Evolutionary conservation across 768 basidiomycete species (phyloP).

Genomic region (Tubosaeta sp.): DNA sequence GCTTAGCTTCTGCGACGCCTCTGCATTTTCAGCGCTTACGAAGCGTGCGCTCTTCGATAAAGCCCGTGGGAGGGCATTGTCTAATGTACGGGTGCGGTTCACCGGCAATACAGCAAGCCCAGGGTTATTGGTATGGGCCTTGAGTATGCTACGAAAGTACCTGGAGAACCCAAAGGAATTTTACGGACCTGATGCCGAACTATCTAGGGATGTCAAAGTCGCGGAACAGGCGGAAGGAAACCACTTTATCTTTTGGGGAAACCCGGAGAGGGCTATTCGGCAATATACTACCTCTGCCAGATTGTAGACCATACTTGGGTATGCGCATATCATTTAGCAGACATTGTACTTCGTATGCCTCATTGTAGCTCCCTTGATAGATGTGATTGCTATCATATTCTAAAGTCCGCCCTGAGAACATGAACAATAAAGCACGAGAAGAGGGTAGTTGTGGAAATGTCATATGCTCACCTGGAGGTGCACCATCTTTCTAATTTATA

Average conservation of each 20-base stretch:
- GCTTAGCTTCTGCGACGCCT: conserved; percentile 8
- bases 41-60: conserved; percentile 19
- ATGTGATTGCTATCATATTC: too few relatives aligned
- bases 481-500: too few relatives aligned
- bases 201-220: conserved; percentile 17
- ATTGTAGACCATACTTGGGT: too few relatives aligned
- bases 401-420: too few relatives aligned
- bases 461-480: too few relatives aligned
- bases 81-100: conserved; percentile 16
- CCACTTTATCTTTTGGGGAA: conserved; percentile 24
- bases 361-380: too few relatives aligned
- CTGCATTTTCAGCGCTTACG: conserved; percentile 5
- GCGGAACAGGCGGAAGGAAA: conserved; percentile 17
- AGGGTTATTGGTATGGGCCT: conserved; percentile 8
- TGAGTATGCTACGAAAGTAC: conserved; percentile 12
- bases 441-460: too few relatives aligned
- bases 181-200: conserved; percentile 17
- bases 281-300: conserved; percentile 10
- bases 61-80: conserved; percentile 2
- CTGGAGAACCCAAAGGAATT: conserved; percentile 1
- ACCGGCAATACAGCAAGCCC: conserved; percentile 13
- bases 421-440: too few relatives aligned
- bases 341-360: too few relatives aligned
- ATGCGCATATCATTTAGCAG: too few relatives aligned
- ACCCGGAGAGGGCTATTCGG: conserved; percentile 19